phyloP scores from a whole-genome alignment of 139 green algal species.

The Tetradesmus obliquus region DNA sequence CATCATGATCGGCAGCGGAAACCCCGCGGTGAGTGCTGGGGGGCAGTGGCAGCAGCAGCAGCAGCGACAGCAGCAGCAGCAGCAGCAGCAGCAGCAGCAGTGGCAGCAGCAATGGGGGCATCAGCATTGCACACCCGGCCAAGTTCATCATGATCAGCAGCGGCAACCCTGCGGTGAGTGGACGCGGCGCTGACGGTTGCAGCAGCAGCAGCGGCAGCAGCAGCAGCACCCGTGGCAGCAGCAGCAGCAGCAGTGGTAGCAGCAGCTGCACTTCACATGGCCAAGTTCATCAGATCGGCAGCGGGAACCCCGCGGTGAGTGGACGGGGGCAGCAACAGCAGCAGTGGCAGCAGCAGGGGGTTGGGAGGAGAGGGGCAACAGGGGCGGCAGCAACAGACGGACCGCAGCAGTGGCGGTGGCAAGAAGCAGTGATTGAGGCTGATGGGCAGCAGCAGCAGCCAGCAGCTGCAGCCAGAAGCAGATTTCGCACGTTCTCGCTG shows the following conservation, averaged over 20 bases:
- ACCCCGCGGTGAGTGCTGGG: slow-evolving; percentile 65
- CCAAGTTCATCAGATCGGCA: slow-evolving; percentile 95
- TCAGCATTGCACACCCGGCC: neutral
- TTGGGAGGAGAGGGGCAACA: too few species aligned
- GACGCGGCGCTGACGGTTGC: neutral
- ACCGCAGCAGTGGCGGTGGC: neutral
- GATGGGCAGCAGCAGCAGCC: too few species aligned
- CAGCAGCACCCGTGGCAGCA: too few species aligned
- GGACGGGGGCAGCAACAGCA: neutral
- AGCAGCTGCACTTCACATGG: slow-evolving; percentile 88
- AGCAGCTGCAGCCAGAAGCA: too few species aligned
- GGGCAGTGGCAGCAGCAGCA: neutral
- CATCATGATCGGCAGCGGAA: slow-evolving; percentile 94
- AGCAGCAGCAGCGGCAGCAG: neutral
- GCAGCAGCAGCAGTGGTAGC: neutral
- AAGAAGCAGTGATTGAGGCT: neutral
- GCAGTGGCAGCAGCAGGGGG: neutral
- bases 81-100: neutral
- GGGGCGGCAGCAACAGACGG: too few species aligned
- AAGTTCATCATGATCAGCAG: neutral
- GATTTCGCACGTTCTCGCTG: too few species aligned
- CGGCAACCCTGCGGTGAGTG: slow-evolving; percentile 58
- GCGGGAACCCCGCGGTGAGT: slow-evolving; percentile 76
- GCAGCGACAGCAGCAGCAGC: neutral
- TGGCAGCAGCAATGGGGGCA: neutral